Evolutionary conservation across 306 rosid species (phyloP).

Genomic region (Cucumis hystrix): DNA sequence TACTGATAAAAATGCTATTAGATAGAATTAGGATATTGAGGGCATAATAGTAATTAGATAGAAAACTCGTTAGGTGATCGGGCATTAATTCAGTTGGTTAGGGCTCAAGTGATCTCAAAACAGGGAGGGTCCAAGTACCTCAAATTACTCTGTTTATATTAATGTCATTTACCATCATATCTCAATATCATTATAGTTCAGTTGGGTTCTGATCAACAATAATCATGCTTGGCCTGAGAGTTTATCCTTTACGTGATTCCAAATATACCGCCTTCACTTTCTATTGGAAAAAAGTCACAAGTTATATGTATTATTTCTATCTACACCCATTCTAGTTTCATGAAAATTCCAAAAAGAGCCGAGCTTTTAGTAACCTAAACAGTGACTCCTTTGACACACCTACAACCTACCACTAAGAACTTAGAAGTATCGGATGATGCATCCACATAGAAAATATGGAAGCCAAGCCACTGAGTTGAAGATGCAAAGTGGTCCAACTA

Average conservation of each 20-base stretch:
- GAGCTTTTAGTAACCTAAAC: not conserved
- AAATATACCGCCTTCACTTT: not conserved
- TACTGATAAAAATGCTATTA: not conserved
- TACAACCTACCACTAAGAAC: not conserved
- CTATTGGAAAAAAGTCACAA: not conserved
- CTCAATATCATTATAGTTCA: not conserved
- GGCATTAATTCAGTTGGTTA: no score
- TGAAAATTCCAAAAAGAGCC: not conserved
- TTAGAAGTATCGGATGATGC: not conserved
- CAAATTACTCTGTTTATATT: not conserved
- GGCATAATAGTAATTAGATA: no score
- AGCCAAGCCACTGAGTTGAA: not conserved
- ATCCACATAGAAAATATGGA: not conserved
- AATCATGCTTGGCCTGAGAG: not conserved
- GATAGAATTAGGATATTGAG: no score
- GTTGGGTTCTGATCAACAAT: not conserved
- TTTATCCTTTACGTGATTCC: not conserved
- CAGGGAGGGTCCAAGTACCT: not conserved
- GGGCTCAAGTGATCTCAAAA: not conserved
- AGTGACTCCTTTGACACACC: not conserved
- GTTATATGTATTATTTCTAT: not conserved
- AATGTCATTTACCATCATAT: not conserved
- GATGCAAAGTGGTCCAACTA: not conserved
- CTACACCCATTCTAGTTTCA: not conserved
- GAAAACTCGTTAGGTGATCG: no score